Percentiles rank a stretch among this genome's conserved stretches.
Evolutionary conservation across 2,329 filamentous ascomycete genomes (phyloP).

Genomic region (Exophiala bonariae): DNA sequence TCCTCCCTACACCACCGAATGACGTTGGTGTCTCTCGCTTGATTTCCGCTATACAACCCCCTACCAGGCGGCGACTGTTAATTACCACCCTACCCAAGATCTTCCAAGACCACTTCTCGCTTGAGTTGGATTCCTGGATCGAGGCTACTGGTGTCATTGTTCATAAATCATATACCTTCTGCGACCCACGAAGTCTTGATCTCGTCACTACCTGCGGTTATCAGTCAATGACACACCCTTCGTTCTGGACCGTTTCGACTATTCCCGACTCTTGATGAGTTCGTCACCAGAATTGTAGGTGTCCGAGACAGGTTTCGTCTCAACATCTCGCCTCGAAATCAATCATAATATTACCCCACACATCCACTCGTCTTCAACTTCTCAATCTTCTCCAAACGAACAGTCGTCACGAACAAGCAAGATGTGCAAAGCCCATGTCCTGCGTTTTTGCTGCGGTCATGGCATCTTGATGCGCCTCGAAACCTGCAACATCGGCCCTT

Average conservation of each 20-base stretch:
- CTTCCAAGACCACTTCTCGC: background rate
- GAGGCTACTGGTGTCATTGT: too few species aligned
- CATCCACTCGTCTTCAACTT: background rate
- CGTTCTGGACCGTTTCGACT: too few species aligned
- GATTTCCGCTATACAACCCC: too few species aligned
- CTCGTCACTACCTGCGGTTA: too few species aligned
- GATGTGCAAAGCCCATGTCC: conserved; percentile 29
- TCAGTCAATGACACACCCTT: too few species aligned
- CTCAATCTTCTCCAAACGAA: background rate
- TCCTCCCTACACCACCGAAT: too few species aligned
- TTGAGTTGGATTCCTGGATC: background rate
- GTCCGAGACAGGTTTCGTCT: conserved; percentile 5
- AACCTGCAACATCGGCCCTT: conserved; percentile 23
- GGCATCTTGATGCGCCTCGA: conserved; percentile 28
- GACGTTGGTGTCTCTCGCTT: too few species aligned
- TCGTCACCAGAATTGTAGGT: conserved; percentile 9
- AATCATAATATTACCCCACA: background rate
- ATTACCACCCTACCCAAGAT: too few species aligned
- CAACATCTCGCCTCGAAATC: conserved; percentile 4
- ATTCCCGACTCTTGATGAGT: conserved; percentile 2
- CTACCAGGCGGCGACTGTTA: too few species aligned
- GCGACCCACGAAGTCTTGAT: too few species aligned
- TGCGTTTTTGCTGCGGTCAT: conserved; percentile 29
- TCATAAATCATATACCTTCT: too few species aligned
- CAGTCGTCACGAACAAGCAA: conserved; percentile 4